phyloP scores from a whole-genome alignment of 2,329 filamentous ascomycete genomes.

The Colletotrichum higginsianum region DNA sequence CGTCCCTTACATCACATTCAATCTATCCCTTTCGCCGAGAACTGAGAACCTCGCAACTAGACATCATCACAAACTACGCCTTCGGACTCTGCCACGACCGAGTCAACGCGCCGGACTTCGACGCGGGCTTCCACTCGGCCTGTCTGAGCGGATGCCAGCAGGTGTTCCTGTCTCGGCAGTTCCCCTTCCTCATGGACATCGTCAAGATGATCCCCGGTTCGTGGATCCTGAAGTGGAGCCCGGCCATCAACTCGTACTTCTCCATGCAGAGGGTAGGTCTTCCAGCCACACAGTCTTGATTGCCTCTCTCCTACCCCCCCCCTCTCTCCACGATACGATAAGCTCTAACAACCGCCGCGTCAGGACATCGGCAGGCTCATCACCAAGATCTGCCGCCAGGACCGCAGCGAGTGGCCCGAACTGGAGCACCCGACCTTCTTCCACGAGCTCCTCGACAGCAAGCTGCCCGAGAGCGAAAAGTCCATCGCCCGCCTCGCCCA shows the following conservation, averaged over 20 bases:
- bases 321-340: no score
- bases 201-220: conserved; percentile 4
- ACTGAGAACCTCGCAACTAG: conserved; percentile 44
- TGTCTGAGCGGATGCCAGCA: conserved; percentile 3
- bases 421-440: conserved; percentile 49
- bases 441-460: conserved; percentile 49
- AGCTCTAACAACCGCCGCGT: no score
- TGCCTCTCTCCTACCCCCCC: no score
- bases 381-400: neutral
- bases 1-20: conserved; percentile 46
- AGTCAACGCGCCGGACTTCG: conserved; percentile 4
- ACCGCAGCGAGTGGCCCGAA: conserved; percentile 9
- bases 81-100: neutral
- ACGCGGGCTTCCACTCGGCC: neutral
- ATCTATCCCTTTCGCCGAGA: conserved; percentile 23
- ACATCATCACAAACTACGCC: conserved; percentile 7
- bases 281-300: neutral
- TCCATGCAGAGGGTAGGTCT: conserved; percentile 1
- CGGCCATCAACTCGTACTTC: conserved; percentile 3
- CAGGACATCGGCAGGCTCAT: conserved; percentile 6
- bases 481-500: conserved; percentile 48
- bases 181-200: conserved; percentile 4
- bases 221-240: neutral
- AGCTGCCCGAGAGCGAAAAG: conserved; percentile 54
- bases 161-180: conserved; percentile 4